Evolutionary conservation across 2,329 filamentous ascomycete genomes (phyloP).

Genomic region (Cryphonectria naterciae): DNA sequence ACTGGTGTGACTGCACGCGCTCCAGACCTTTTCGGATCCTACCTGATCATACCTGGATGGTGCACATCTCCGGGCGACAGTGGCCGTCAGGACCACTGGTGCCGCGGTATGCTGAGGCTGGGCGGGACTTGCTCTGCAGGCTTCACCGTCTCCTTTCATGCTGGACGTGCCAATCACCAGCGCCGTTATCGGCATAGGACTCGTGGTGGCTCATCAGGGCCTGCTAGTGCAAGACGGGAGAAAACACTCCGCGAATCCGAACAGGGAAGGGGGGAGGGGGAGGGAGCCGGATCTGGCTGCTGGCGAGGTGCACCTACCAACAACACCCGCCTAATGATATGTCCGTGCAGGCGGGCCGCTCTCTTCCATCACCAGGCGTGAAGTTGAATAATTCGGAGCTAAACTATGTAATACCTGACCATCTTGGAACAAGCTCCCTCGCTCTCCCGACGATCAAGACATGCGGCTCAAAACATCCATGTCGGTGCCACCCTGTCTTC

Average conservation of each 20-base stretch:
- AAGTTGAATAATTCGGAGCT: not conserved
- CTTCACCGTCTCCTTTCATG: not conserved
- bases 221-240: conserved; percentile 2
- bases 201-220: not conserved
- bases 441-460: not conserved
- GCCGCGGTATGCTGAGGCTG: not conserved
- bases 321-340: not conserved
- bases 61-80: not conserved
- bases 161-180: not conserved
- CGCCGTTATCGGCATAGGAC: conserved; percentile 1
- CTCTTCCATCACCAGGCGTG: not conserved
- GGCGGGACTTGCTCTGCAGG: not conserved
- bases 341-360: not conserved
- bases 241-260: not conserved
- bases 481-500: conserved; percentile 15
- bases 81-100: not conserved
- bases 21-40: not conserved
- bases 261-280: no score
- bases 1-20: not conserved
- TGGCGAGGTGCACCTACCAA: not conserved
- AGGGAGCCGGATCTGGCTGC: no score
- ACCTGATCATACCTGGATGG: not conserved
- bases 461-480: conserved; percentile 22
- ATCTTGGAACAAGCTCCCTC: not conserved
- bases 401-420: not conserved